phyloP scores from a whole-genome alignment of 257 asterid species.

The Rauvolfia tetraphylla region DNA sequence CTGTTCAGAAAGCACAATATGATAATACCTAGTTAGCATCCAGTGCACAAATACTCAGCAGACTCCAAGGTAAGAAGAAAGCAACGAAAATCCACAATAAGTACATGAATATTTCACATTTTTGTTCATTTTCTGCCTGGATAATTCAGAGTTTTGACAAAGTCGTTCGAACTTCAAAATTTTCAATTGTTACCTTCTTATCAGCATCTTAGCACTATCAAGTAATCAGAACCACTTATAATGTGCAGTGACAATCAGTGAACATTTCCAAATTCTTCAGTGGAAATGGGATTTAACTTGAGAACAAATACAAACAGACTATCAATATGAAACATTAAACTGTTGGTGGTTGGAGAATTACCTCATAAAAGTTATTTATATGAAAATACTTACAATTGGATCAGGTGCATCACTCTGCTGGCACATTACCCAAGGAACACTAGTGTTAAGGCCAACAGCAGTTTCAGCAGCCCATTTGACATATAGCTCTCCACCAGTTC shows the following conservation, averaged over 20 bases:
- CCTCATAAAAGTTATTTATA: neutral
- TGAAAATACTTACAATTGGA: constrained; percentile 50
- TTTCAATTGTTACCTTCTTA: neutral
- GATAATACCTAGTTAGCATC: neutral
- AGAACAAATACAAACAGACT: no score
- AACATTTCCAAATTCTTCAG: no score
- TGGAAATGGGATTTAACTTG: no score
- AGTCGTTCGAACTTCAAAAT: neutral
- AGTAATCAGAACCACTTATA: no score
- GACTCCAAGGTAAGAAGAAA: neutral
- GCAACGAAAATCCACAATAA: neutral
- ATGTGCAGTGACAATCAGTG: no score
- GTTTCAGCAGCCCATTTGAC: constrained; percentile 85
- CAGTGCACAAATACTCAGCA: neutral
- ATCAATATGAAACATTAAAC: neutral
- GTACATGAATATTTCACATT: neutral
- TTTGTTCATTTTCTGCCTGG: neutral
- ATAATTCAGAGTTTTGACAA: no score
- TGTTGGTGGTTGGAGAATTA: neutral
- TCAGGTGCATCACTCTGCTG: constrained; percentile 69
- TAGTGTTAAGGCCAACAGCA: constrained; percentile 59
- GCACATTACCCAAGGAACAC: constrained; percentile 92
- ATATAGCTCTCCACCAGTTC: constrained; percentile 51
- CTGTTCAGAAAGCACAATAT: neutral
- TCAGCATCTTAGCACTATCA: no score